A percentile compares a stretch with the other conserved stretches of the same genome.
Conservation (phyloP, 1,284 basidiomycete species). For the Ustanciosporium gigantosporum region DNA sequence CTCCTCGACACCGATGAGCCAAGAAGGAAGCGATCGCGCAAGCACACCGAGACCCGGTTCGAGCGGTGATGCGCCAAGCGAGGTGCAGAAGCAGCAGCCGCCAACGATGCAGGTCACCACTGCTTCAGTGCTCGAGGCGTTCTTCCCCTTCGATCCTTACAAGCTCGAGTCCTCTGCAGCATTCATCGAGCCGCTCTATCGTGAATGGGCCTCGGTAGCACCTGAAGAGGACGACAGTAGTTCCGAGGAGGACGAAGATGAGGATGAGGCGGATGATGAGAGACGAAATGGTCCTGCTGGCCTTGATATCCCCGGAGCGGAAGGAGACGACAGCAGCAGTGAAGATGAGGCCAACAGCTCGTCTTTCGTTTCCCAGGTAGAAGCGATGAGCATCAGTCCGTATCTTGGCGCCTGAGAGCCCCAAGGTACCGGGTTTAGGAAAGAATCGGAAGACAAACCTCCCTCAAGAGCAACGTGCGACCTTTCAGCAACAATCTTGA, state of each 20-base stretch:
- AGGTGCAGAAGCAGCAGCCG: background rate
- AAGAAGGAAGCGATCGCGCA: conserved; percentile 16
- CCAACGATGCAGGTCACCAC: conserved; percentile 17
- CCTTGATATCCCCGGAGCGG: conserved; percentile 17
- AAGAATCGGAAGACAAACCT: no score
- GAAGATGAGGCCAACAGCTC: conserved; percentile 37
- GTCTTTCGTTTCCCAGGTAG: conserved; percentile 50
- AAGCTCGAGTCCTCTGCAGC: conserved; percentile 70
- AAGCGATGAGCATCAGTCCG: conserved; percentile 57
- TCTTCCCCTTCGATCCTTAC: conserved; percentile 99
- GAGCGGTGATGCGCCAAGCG: background rate
- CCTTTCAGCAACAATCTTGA: no score
- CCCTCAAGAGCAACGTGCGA: no score
- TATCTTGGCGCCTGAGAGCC: conserved; percentile 19
- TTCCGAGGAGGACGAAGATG: conserved; percentile 45
- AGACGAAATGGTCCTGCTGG: conserved; percentile 13
- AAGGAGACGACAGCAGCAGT: conserved; percentile 6
- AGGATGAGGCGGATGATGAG: conserved; percentile 30
- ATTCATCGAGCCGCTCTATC: conserved; percentile 65
- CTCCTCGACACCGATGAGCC: conserved; percentile 18
- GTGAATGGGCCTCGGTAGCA: conserved; percentile 66
- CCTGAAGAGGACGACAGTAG: conserved; percentile 50
- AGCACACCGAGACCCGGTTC: conserved; percentile 14
- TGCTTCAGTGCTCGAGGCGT: conserved; percentile 73
- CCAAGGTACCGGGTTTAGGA: no score